Base-by-base conservation (phyloP, 176 grass and related monocot genomes). In the Lolium perenne region DNA sequence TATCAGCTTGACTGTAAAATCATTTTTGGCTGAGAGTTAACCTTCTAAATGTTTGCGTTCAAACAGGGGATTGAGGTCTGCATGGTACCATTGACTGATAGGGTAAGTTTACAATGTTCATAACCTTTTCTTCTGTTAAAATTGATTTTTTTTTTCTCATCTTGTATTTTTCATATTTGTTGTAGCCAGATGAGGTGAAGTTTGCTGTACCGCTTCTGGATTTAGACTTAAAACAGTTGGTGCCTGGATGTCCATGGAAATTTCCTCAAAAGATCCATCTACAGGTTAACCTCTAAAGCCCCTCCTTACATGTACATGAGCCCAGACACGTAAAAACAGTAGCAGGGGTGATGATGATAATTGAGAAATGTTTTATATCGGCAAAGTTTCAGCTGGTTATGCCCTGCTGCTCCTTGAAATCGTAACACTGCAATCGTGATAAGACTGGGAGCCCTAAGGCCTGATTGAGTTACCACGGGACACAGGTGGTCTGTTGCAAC, bases 151-250 rank as follows among this genome's bases (percentile, higher is more conserved):
- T 35, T 35, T 60, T 17, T 60, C 78, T 76, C 20, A 68, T 54
- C 22, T 78, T 60, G 15, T 75, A 75, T 69, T 71, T 79, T 10
- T 68, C 62, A 80, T 87, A 81, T 83, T 43, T 29, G 74, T 47
- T 92, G 26, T 88, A 95, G 87, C 21, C 82, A 85, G 96, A 94
- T 76, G 96, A 95, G 71, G 96, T 91, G 84, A 95, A 98, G 80
- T 98, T 95, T 92, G 80, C 93, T 89, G 91, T 98, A 79, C 96
- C 91, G 38, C 90, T 98, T 94, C 71, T 95, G 76, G 93, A 98
- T 50, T 15, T 95, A 17, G 93, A 98, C 51, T 86, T 94, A 38
- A 86, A 88, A 82, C 95, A 92, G 78, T 21, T 95, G 55, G 93
- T 98, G 71, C 91, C 47, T 75, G 91, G 81, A 87, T 98, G 90